Evolutionary conservation across 192 early-diverging fungal genomes (phyloP).

Genomic region (Gaertneriomyces semiglobifer): DNA sequence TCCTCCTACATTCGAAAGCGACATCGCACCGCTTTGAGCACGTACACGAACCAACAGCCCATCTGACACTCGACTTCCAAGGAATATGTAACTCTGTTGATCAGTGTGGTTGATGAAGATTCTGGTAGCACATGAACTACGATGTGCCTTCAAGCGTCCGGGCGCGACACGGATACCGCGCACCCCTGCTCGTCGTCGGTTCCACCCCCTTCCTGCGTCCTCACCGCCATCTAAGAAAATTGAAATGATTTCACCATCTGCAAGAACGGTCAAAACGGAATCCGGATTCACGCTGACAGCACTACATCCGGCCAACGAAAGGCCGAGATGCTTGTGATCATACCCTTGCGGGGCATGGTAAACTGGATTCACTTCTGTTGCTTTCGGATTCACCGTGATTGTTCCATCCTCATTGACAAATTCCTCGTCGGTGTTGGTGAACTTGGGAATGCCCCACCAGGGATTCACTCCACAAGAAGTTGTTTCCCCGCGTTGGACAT

Average conservation of each 20-base stretch:
- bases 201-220: slow-evolving; percentile 63
- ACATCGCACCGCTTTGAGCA: not conserved
- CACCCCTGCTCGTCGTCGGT: slow-evolving; percentile 63
- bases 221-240: slow-evolving; percentile 64
- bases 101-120: too few relatives aligned
- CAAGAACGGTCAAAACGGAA: slow-evolving; percentile 66
- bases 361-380: slow-evolving; percentile 34
- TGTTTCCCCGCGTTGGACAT: slow-evolving; percentile 42
- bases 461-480: too few relatives aligned
- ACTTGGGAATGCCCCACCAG: too few relatives aligned
- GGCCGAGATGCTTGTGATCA: slow-evolving; percentile 56
- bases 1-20: slow-evolving; percentile 6
- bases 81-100: slow-evolving; percentile 59
- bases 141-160: slow-evolving; percentile 25
- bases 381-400: too few relatives aligned
- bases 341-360: slow-evolving; percentile 39
- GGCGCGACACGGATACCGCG: slow-evolving; percentile 56
- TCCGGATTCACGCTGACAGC: slow-evolving; percentile 66
- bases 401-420: too few relatives aligned
- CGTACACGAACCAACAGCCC: slow-evolving; percentile 55
- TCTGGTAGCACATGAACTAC: not conserved
- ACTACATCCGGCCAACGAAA: slow-evolving; percentile 68
- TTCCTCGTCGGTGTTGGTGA: too few relatives aligned
- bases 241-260: slow-evolving; percentile 68
- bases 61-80: slow-evolving; percentile 66